phyloP scores from a whole-genome alignment of 1,284 basidiomycete species.

The Fomitiporia mediterranea region DNA sequence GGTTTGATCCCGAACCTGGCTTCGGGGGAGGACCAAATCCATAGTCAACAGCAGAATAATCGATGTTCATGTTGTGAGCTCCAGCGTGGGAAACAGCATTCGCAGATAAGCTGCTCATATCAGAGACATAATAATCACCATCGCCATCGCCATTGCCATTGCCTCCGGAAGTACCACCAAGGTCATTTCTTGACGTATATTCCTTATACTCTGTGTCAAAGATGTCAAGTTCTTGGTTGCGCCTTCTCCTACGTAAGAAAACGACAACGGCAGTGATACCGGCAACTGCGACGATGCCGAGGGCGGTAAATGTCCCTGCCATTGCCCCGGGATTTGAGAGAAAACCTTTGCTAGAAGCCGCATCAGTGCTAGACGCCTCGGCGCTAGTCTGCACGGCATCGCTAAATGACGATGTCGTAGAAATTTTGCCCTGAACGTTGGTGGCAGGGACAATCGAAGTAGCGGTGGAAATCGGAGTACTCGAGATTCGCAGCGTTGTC shows the following conservation, averaged over 20 bases:
- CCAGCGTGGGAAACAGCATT: slow-evolving; percentile 4
- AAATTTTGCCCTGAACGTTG: background rate
- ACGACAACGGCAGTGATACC: slow-evolving; percentile 9
- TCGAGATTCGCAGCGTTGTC: background rate
- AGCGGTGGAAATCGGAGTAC: background rate
- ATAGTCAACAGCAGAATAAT: slow-evolving; percentile 8
- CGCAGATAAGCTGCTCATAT: slow-evolving; percentile 11
- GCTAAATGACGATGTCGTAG: background rate
- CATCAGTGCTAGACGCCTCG: background rate
- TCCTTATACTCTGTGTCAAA: slow-evolving; percentile 18
- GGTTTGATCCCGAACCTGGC: background rate
- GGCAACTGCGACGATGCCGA: slow-evolving; percentile 21
- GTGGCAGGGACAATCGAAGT: slow-evolving; percentile 8
- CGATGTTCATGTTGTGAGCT: background rate
- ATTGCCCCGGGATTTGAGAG: slow-evolving; percentile 22
- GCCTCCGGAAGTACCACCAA: background rate
- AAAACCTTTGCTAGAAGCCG: slow-evolving; percentile 18
- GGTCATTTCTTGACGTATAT: background rate
- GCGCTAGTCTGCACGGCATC: background rate
- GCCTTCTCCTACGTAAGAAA: slow-evolving; percentile 8
- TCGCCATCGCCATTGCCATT: background rate
- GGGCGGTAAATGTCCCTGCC: slow-evolving; percentile 23
- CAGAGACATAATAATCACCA: slow-evolving; percentile 5
- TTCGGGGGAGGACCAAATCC: slow-evolving; percentile 9
- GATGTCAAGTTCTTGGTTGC: slow-evolving; percentile 11